phyloP scores from a whole-genome alignment of 1,284 basidiomycete species.

The Ceraceosorus guamensis region DNA sequence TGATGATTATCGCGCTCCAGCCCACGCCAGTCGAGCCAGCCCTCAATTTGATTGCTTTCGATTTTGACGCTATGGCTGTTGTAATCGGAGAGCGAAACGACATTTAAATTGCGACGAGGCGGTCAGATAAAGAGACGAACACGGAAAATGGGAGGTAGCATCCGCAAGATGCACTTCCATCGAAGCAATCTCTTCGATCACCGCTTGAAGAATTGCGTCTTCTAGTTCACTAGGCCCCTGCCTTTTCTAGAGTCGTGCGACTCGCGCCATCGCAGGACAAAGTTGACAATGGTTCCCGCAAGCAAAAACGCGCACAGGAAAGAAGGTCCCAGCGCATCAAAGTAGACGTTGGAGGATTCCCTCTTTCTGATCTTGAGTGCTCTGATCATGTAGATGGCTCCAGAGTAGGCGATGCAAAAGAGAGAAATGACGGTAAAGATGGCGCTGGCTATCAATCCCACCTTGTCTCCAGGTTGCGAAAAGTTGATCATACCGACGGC shows the following conservation, averaged over 20 bases:
- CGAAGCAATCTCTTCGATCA: no score
- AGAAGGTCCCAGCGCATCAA: constrained; percentile 41
- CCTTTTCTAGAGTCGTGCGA: constrained; percentile 15
- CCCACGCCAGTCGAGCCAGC: no score
- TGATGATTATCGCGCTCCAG: no score
- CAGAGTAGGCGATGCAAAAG: constrained; percentile 80
- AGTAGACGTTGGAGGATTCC: constrained; percentile 44
- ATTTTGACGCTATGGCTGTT: no score
- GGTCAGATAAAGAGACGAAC: no score
- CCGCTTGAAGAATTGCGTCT: no score
- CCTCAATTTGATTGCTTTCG: no score
- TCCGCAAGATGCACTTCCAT: no score
- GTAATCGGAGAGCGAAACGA: no score
- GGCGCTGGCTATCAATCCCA: constrained; percentile 72
- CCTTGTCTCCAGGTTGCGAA: constrained; percentile 64
- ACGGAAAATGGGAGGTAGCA: no score
- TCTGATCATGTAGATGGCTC: constrained; percentile 78
- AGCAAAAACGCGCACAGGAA: constrained; percentile 40
- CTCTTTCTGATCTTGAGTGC: constrained; percentile 59
- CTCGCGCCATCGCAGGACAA: constrained; percentile 36
- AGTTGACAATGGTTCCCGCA: constrained; percentile 38
- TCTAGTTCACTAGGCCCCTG: constrained; percentile 37
- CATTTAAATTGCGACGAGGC: no score
- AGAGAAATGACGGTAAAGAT: constrained; percentile 84
- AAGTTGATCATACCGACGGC: constrained; percentile 64